Base-by-base conservation (phyloP, 1,139 yeast genomes). In the Geotrichum phurueaensis region DNA sequence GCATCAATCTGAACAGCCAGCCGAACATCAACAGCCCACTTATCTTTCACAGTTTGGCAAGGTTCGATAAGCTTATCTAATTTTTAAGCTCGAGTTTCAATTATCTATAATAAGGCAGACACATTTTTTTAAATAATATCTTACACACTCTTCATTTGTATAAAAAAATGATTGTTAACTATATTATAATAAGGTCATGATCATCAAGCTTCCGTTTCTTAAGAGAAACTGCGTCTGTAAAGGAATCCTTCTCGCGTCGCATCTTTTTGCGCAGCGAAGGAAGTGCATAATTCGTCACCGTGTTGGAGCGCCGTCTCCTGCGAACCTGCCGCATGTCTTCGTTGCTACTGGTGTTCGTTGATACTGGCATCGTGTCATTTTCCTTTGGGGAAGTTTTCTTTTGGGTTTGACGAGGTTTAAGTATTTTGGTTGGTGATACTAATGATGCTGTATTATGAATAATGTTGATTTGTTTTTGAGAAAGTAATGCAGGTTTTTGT, bases 261-360 rank as follows among this genome's bases (percentile, higher is more conserved):
- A 87, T 80, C 68, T 88, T 89, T 18, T 81, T 82, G 48, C 86
- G 78, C 60, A 87, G 71, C 0, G 92, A 84, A 0, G 94, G 89
- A 43, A 85, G 79, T 18, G 84, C 84, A 69, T 89, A 89, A 69
- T 84, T 84, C 6, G 89, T 83, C 10, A 81, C 55, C 4, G 58
- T 31, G 20, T 54, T 78, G 65, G 79, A 81, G 51, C 82, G 72
- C 5, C 84, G 76, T 64, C 83, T 73, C 60, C 58, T 23, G 27
- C 51, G 51, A 48, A 13, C 31, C 51, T 15, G 51, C 29, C 31
- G 51, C 51, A 48, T 48, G 51, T 23, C 51, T 18, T 48, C 31
- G 23, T n/a, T 18, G 47, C 47, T 15, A 18, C 20, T 13, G 10
- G 18, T 39, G 9, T n/a, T 39, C 2, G 47, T 51, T 13, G 51